Evolutionary conservation across 2,329 filamentous ascomycete species (phyloP).

Genomic region (Pyricularia sp.): DNA sequence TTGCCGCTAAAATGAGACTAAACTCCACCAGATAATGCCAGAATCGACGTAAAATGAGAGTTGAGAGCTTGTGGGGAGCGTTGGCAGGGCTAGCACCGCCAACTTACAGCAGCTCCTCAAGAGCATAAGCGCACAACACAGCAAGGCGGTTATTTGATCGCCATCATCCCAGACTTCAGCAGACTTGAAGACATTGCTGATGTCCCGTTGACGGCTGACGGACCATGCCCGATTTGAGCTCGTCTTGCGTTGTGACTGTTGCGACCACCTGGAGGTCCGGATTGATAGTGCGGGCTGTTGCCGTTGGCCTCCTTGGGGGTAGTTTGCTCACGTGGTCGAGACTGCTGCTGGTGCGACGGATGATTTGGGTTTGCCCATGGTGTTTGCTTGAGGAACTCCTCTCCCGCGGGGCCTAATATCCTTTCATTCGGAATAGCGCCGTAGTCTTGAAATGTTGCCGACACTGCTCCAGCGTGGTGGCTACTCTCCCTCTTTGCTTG

Average conservation of each 20-base stretch:
- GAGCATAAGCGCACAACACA: background rate
- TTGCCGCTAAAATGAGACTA: background rate
- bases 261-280: background rate
- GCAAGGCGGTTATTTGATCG: background rate
- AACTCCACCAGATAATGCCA: background rate
- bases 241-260: background rate
- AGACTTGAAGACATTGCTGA: background rate
- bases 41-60: background rate
- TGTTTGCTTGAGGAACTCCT: conserved; percentile 33
- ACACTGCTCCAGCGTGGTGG: background rate
- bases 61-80: background rate
- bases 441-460: conserved; percentile 3
- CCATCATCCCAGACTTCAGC: background rate
- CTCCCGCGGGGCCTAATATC: conserved; percentile 6
- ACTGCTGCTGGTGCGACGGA: conserved; percentile 44
- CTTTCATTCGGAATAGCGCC: conserved; percentile 4
- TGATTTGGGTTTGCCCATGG: conserved; percentile 88
- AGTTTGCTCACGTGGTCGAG: conserved; percentile 16
- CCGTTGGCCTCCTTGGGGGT: conserved; percentile 14
- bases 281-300: conserved; percentile 18
- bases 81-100: background rate
- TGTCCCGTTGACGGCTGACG: background rate
- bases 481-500: conserved; percentile 1
- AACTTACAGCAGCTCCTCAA: background rate
- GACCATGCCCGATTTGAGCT: background rate